Conservation (phyloP, 2,329 filamentous ascomycete genomes). For the Fusarium sp. region DNA sequence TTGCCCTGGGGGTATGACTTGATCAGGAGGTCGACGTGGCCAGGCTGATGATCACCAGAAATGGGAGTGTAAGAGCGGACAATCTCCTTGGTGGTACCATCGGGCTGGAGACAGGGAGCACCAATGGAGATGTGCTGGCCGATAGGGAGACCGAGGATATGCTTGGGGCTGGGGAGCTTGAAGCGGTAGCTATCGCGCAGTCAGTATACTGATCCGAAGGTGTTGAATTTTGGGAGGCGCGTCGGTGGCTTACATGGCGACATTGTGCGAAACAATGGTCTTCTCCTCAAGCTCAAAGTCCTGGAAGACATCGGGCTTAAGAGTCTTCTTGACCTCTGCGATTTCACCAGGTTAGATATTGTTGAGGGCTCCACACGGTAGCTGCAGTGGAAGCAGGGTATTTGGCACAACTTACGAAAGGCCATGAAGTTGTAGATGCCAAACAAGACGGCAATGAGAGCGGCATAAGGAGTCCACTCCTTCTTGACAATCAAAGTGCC, state of each 20-base stretch:
- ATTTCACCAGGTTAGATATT: conserved; percentile 24
- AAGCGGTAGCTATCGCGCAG: conserved; percentile 82
- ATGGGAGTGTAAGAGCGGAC: conserved; percentile 94
- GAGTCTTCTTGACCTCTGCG: conserved; percentile 80
- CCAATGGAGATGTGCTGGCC: conserved; percentile 99
- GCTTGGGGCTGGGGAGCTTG: conserved; percentile 79
- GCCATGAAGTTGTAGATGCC: conserved; percentile 78
- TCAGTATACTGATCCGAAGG: conserved; percentile 13
- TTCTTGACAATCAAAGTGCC: conserved; percentile 83
- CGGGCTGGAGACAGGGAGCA: conserved; percentile 75
- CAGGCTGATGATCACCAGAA: conserved; percentile 87
- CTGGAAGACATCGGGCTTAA: conserved; percentile 90
- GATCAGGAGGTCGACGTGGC: conserved; percentile 96
- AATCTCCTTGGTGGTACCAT: conserved; percentile 84
- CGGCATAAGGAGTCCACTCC: conserved; percentile 80
- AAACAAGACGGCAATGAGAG: conserved; percentile 73
- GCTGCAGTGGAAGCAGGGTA: neutral
- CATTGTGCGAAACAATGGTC: conserved; percentile 96
- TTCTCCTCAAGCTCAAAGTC: conserved; percentile 95
- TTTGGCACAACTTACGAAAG: conserved; percentile 69
- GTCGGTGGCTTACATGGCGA: conserved; percentile 79
- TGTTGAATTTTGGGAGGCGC: neutral
- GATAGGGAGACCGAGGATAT: conserved; percentile 95
- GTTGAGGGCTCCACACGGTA: conserved; percentile 9
- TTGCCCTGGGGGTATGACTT: conserved; percentile 98